A percentile compares a stretch with the other conserved stretches of the same genome.
These are phyloP conservation scores for Pyrus pyrifolia DNA, from an alignment of 306 rosid species.

Conservation along the genomic window DNA sequence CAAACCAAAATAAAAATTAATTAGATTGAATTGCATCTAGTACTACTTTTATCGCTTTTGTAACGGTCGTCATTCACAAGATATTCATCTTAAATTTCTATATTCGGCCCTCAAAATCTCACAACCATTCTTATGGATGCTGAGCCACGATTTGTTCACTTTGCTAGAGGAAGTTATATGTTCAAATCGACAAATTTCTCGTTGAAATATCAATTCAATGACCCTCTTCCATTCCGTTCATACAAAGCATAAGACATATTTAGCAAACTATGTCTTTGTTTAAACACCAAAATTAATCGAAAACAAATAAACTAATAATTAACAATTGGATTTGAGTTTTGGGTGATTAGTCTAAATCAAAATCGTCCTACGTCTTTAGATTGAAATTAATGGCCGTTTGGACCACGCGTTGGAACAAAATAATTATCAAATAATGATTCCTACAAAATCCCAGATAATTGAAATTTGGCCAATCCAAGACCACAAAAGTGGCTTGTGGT, in stretches of 20 bases:
- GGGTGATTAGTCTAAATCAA: constrained; percentile 15
- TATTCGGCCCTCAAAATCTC: too few species aligned
- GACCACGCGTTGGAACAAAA: neutral
- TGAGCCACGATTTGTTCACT: too few species aligned
- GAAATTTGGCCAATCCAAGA: neutral
- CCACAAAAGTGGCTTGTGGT: neutral
- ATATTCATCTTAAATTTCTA: too few species aligned
- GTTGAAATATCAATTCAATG: too few species aligned
- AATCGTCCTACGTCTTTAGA: neutral
- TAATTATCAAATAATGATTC: neutral
- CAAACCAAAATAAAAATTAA: too few species aligned
- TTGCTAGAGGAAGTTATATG: too few species aligned
- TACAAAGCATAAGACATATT: neutral
- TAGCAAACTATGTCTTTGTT: neutral
- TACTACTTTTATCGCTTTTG: too few species aligned
- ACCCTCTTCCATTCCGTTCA: too few species aligned
- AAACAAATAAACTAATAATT: neutral
- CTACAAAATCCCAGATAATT: neutral
- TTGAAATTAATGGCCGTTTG: neutral
- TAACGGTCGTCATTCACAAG: too few species aligned
- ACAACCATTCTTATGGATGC: neutral
- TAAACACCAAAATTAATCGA: neutral
- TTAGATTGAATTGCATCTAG: too few species aligned
- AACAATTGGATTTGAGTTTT: neutral
- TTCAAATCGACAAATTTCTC: too few species aligned